A percentile compares a stretch with the other conserved stretches of the same genome.
Conservation (phyloP, 352 stramenopile species). For the Pythium scleroteichum region DNA sequence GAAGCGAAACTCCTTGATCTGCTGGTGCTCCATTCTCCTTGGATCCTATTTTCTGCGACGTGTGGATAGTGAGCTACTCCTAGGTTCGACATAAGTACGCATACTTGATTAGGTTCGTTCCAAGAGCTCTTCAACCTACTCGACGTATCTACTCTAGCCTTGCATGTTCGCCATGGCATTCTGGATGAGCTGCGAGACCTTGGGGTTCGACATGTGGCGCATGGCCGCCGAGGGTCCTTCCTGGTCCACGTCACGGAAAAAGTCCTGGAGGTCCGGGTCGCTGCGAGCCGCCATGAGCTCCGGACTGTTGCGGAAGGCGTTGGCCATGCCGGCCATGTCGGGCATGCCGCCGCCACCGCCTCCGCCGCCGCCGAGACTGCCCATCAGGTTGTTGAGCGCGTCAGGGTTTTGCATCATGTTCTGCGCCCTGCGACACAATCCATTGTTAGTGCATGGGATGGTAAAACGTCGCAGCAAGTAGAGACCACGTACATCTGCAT, state of each 20-base stretch:
- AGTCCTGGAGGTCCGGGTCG: slow-evolving; percentile 76
- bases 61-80: background rate
- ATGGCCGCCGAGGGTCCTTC: slow-evolving; percentile 78
- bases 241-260: slow-evolving; percentile 79
- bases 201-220: slow-evolving; percentile 88
- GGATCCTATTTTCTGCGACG: slow-evolving; percentile 5
- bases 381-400: slow-evolving; percentile 79
- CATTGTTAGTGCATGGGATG: no score
- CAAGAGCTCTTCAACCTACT: background rate
- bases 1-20: slow-evolving; percentile 11
- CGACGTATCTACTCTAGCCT: slow-evolving; percentile 32
- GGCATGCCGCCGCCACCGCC: slow-evolving; percentile 50
- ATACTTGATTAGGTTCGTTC: background rate
- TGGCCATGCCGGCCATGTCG: slow-evolving; percentile 52
- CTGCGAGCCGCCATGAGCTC: slow-evolving; percentile 66
- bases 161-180: slow-evolving; percentile 69
- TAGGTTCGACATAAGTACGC: background rate
- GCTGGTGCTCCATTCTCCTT: slow-evolving; percentile 3
- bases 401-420: slow-evolving; percentile 91
- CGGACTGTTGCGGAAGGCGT: slow-evolving; percentile 70
- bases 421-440: slow-evolving; percentile 51
- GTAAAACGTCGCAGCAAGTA: no score
- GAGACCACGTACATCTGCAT: slow-evolving; percentile 82
- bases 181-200: slow-evolving; percentile 81
- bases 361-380: slow-evolving; percentile 19